phyloP scores from a whole-genome alignment of 495 filamentous ascomycete genomes.

The Penicillium antarcticum region DNA sequence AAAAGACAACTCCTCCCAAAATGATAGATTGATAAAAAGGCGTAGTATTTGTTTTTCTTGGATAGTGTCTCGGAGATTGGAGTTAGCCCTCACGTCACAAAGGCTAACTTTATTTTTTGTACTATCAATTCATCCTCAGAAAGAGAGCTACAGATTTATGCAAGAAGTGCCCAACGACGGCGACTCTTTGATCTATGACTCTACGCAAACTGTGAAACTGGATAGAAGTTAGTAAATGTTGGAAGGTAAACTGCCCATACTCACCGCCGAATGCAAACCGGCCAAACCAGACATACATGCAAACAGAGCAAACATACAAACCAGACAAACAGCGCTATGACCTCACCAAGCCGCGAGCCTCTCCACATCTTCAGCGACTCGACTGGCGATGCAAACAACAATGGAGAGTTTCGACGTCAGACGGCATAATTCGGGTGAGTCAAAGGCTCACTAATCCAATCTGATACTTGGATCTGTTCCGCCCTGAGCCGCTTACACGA shows the following conservation, averaged over 20 bases:
- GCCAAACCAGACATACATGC: not conserved
- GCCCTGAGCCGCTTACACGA: slow-evolving; percentile 1
- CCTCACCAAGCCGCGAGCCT: slow-evolving; percentile 6
- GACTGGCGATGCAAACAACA: slow-evolving; percentile 17
- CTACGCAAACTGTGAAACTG: too few relatives aligned
- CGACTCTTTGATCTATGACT: too few relatives aligned
- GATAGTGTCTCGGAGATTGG: too few relatives aligned
- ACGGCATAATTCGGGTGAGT: slow-evolving; percentile 10
- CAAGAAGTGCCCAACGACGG: too few relatives aligned
- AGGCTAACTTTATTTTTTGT: too few relatives aligned
- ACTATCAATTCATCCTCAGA: too few relatives aligned
- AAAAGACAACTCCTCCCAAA: too few relatives aligned
- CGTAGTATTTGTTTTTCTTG: too few relatives aligned
- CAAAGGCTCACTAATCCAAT: slow-evolving; percentile 6
- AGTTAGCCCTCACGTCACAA: too few relatives aligned
- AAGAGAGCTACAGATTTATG: too few relatives aligned
- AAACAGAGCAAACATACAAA: slow-evolving; percentile 13
- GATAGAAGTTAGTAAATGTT: too few relatives aligned
- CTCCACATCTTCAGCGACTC: slow-evolving; percentile 11
- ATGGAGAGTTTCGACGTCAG: slow-evolving; percentile 18
- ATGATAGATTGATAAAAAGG: too few relatives aligned
- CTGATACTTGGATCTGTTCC: slow-evolving; percentile 10
- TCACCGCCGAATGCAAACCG: not conserved
- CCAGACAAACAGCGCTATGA: slow-evolving; percentile 16
- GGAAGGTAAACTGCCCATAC: not conserved